phyloP scores from a whole-genome alignment of 1,139 yeast species.

The Ogataea hybrid region DNA sequence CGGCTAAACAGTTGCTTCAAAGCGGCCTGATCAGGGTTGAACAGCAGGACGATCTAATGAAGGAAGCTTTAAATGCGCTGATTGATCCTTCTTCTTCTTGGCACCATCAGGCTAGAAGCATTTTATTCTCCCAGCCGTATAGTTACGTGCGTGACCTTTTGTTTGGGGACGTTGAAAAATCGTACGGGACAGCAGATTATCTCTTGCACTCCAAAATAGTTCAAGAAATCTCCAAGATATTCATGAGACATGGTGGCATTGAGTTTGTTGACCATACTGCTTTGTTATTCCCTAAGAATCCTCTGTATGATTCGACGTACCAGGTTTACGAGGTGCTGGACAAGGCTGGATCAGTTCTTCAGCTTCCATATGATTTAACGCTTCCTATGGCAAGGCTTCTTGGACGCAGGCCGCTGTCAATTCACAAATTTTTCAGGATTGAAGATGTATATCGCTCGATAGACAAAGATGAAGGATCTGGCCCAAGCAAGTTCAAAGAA shows the following conservation, averaged over 20 bases:
- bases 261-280: constrained; percentile 62
- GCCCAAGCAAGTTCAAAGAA: constrained; percentile 77
- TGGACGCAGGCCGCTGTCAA: constrained; percentile 56
- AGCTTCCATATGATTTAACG: constrained; percentile 84
- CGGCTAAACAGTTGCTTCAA: constrained; percentile 69
- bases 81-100: constrained; percentile 92
- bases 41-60: constrained; percentile 84
- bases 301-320: constrained; percentile 58
- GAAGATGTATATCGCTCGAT: constrained; percentile 80
- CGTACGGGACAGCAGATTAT: constrained; percentile 35
- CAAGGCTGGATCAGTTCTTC: constrained; percentile 80
- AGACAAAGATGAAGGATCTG: constrained; percentile 53
- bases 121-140: constrained; percentile 79
- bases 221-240: constrained; percentile 55
- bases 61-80: constrained; percentile 80
- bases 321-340: constrained; percentile 80
- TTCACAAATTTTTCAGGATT: constrained; percentile 67
- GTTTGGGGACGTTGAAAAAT: constrained; percentile 52
- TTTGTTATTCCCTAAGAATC: constrained; percentile 76
- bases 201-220: constrained; percentile 50
- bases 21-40: constrained; percentile 86
- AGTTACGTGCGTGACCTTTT: constrained; percentile 78
- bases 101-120: constrained; percentile 88
- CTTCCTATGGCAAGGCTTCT: constrained; percentile 84
- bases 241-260: constrained; percentile 82